Percentiles rank a stretch among this genome's conserved stretches.
Conservation (phyloP, 148 eudicot genomes). For the Polygonum aviculare region DNA sequence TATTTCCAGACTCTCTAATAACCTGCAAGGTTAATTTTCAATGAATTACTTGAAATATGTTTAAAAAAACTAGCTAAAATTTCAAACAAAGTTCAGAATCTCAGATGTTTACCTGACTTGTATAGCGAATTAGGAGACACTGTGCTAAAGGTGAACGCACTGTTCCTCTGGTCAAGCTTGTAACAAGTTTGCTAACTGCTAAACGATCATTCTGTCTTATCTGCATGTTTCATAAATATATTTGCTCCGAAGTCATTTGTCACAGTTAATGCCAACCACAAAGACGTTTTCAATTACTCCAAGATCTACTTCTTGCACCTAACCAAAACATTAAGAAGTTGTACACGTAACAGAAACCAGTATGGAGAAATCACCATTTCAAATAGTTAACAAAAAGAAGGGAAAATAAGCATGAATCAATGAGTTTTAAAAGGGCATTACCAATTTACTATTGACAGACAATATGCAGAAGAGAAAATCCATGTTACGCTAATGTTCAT, state of each 20-base stretch:
- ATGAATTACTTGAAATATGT: background rate
- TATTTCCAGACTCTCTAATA: conserved; percentile 59
- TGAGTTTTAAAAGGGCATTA: background rate
- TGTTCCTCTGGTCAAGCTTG: conserved; percentile 81
- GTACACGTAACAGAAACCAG: background rate
- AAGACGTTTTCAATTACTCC: background rate
- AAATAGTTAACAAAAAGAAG: background rate
- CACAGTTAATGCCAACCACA: background rate
- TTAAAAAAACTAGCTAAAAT: background rate
- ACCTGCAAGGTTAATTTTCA: conserved; percentile 36
- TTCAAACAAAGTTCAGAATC: background rate
- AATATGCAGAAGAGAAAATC: background rate
- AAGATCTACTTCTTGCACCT: background rate
- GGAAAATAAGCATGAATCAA: background rate
- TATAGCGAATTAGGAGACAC: conserved; percentile 85
- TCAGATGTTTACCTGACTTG: conserved; percentile 63
- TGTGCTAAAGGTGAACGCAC: conserved; percentile 98
- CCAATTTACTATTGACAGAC: background rate
- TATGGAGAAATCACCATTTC: background rate
- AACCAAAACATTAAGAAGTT: background rate
- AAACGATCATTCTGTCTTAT: conserved; percentile 94
- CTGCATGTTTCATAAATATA: conserved; percentile 37
- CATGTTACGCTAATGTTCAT: background rate
- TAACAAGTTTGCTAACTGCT: conserved; percentile 94
- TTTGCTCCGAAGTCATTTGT: background rate